Evolutionary conservation across 176 grass and related monocot species (phyloP).

Genomic region (Eremochloa ophiuroides): DNA sequence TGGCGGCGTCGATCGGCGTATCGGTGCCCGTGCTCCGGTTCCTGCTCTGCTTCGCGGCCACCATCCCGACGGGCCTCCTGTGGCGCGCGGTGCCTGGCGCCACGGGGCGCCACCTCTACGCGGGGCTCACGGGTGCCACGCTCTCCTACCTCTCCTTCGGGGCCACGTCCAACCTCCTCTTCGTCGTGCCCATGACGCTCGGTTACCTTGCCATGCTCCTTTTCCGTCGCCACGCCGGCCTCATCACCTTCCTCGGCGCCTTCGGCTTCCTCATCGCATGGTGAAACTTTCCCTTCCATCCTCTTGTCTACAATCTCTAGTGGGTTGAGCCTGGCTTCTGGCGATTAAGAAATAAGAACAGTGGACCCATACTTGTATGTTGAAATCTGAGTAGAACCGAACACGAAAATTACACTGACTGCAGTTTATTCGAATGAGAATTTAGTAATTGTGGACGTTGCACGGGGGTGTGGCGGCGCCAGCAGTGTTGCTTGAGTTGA

Average conservation of each 20-base stretch:
- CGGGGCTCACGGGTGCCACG: conserved; percentile 62
- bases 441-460: conserved; percentile 2
- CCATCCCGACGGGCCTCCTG: conserved; percentile 78
- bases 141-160: conserved; percentile 96
- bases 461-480: neutral
- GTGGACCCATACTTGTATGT: neutral
- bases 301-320: neutral
- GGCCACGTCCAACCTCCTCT: conserved; percentile 83
- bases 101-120: conserved; percentile 73
- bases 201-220: conserved; percentile 84
- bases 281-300: conserved; percentile 38
- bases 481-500: neutral
- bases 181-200: conserved; percentile 75
- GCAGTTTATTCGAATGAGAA: conserved; percentile 12
- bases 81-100: conserved; percentile 64
- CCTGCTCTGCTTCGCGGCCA: conserved; percentile 92
- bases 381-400: conserved; percentile 7
- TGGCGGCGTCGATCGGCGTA: conserved; percentile 86
- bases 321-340: conserved; percentile 1
- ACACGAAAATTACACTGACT: neutral
- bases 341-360: neutral
- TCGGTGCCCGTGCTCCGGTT: conserved; percentile 94
- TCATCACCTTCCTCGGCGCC: conserved; percentile 79
- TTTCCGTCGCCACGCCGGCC: conserved; percentile 58
- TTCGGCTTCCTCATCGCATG: conserved; percentile 96